Conservation (phyloP, 1,139 yeast genomes). For the Meyerozyma smithsonii region DNA sequence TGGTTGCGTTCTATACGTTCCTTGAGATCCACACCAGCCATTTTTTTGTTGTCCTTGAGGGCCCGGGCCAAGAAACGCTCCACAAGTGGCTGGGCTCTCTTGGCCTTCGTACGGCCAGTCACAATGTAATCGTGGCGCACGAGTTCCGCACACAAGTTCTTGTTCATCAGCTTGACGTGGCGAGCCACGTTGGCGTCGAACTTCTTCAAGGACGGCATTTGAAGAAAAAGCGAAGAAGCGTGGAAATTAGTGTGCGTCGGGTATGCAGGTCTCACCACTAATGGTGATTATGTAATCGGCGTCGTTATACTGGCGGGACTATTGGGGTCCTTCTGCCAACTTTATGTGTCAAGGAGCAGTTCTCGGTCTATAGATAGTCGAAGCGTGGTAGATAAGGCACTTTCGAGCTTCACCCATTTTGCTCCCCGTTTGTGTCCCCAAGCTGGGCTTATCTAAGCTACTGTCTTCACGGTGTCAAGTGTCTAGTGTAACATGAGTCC, state of each 20-base stretch:
- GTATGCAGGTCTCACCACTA: not conserved
- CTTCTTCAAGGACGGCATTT: conserved; percentile 42
- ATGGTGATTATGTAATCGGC: no score
- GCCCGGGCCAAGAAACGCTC: conserved; percentile 37
- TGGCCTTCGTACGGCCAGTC: conserved; percentile 44
- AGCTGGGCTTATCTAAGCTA: no score
- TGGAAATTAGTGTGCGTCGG: not conserved
- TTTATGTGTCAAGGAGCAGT: no score
- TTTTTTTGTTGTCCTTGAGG: conserved; percentile 15
- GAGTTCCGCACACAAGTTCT: conserved; percentile 42
- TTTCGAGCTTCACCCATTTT: no score
- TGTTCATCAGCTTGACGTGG: conserved; percentile 43
- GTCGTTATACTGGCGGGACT: no score
- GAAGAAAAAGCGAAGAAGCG: not conserved
- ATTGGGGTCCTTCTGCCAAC: no score
- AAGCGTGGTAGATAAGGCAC: no score
- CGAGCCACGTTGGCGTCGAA: conserved; percentile 42
- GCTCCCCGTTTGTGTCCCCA: no score
- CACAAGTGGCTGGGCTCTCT: conserved; percentile 41
- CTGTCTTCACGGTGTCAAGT: no score
- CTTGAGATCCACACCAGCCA: conserved; percentile 15
- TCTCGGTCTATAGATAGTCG: no score
- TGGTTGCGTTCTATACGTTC: conserved; percentile 18
- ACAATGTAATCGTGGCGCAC: conserved; percentile 44
- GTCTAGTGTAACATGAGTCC: no score